Percentiles rank a stretch among this genome's conserved stretches.
These are phyloP conservation scores for Peronosclerospora sorghi DNA, from an alignment of 352 stramenopile genomes.

Conservation along the genomic window DNA sequence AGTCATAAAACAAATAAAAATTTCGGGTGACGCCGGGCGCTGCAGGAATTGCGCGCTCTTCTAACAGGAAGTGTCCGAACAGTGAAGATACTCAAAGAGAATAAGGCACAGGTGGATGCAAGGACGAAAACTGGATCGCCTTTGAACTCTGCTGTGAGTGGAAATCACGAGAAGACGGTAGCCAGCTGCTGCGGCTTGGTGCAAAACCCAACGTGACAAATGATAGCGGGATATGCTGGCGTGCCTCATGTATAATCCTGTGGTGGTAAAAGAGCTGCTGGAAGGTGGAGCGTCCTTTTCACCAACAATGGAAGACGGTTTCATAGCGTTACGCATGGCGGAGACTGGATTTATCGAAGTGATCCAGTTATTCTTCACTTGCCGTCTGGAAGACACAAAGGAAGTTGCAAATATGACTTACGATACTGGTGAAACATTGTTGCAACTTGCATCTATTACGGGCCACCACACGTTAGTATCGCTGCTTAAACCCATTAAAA, in stretches of 20 bases:
- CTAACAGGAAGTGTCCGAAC: no score
- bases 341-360: conserved; percentile 56
- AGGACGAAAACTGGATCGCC: conserved; percentile 58
- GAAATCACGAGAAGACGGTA: conserved; percentile 65
- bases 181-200: conserved; percentile 40
- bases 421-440: conserved; percentile 48
- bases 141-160: conserved; percentile 71
- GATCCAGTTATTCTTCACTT: no score
- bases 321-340: conserved; percentile 68
- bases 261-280: conserved; percentile 46
- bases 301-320: conserved; percentile 40
- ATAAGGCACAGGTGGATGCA: conserved; percentile 43
- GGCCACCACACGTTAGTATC: no score
- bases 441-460: no score
- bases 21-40: no score
- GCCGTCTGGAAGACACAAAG: no score
- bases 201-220: conserved; percentile 60
- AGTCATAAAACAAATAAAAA: no score
- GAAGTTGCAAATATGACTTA: no score
- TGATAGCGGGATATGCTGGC: conserved; percentile 57
- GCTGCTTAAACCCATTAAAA: no score
- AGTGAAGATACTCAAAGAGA: conserved; percentile 41
- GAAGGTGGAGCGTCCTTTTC: conserved; percentile 33
- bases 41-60: no score
- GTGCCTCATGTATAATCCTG: conserved; percentile 65